phyloP scores from a whole-genome alignment of 208 protist species.

The Blastocrithidia nonstop region DNA sequence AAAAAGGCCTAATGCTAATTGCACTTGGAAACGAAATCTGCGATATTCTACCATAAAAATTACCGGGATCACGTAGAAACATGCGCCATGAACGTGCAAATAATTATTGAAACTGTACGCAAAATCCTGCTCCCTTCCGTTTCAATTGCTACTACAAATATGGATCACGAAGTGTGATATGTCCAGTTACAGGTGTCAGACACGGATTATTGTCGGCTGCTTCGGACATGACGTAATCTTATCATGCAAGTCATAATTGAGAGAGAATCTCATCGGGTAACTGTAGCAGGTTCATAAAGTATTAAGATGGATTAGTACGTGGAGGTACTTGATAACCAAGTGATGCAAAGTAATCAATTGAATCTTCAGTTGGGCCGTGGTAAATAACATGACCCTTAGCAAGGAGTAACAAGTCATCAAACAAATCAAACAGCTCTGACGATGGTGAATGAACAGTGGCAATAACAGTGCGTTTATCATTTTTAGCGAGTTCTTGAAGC shows the following conservation, averaged over 20 bases:
- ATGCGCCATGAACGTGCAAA: constrained; percentile 48
- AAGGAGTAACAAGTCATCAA: constrained; percentile 74
- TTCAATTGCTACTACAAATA: constrained; percentile 46
- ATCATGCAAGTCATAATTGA: constrained; percentile 51
- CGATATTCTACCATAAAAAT: constrained; percentile 35
- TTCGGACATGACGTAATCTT: constrained; percentile 56
- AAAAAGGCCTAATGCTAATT: constrained; percentile 61
- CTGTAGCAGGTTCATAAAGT: constrained; percentile 78
- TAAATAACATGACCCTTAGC: constrained; percentile 65
- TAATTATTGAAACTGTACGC: constrained; percentile 47
- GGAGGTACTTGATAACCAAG: constrained; percentile 28
- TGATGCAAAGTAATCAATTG: constrained; percentile 27
- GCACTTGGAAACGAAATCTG: constrained; percentile 69
- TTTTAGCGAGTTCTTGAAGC: constrained; percentile 61
- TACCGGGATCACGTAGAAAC: constrained; percentile 50
- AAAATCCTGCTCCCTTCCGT: constrained; percentile 28
- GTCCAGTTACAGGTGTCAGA: constrained; percentile 31
- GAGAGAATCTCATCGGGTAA: constrained; percentile 42
- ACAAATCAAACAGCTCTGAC: constrained; percentile 67
- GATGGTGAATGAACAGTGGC: constrained; percentile 78
- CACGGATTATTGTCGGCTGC: constrained; percentile 26
- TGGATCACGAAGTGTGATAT: constrained; percentile 26
- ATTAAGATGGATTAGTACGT: constrained; percentile 68
- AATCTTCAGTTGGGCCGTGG: constrained; percentile 44
- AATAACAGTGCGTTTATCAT: constrained; percentile 68